A percentile compares a stretch with the other conserved stretches of the same genome.
Conservation (phyloP, 2,329 filamentous ascomycete genomes). For the Eutypa lata region DNA sequence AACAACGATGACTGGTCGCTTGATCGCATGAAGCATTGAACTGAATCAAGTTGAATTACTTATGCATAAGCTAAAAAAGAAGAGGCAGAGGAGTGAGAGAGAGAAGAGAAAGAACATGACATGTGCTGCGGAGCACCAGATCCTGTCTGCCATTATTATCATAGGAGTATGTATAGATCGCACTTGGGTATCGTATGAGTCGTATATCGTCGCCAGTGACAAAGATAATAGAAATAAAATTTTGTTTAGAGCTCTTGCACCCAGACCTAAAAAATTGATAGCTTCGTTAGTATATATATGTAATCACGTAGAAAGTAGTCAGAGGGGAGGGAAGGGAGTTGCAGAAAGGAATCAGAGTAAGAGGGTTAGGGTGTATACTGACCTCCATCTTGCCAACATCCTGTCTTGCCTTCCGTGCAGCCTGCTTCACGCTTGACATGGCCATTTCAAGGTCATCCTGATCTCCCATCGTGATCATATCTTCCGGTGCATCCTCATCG, state of each 20-base stretch:
- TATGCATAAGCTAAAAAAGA: too few relatives aligned
- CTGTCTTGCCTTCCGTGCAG: slow-evolving; percentile 67
- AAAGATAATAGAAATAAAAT: background rate
- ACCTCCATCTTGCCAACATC: slow-evolving; percentile 97
- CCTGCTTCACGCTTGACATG: slow-evolving; percentile 64
- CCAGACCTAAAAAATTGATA: background rate
- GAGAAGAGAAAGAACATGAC: background rate
- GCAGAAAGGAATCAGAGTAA: background rate
- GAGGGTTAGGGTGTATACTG: slow-evolving; percentile 35
- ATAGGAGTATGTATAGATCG: background rate
- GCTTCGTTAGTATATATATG: background rate
- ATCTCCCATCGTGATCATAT: slow-evolving; percentile 97
- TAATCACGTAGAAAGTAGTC: background rate
- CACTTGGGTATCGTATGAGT: slow-evolving; percentile 1
- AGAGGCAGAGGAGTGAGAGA: background rate
- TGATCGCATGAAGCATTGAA: too few relatives aligned
- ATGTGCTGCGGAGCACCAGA: background rate
- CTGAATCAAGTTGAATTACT: too few relatives aligned
- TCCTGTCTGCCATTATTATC: background rate
- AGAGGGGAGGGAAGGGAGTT: background rate
- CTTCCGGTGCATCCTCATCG: slow-evolving; percentile 73
- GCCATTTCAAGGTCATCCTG: slow-evolving; percentile 94
- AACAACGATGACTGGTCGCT: too few relatives aligned
- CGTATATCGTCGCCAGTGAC: slow-evolving; percentile 1
- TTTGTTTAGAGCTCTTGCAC: background rate